Base-by-base conservation (phyloP, 202 grass and related monocot species). In the Schoenoplectus triqueter region DNA sequence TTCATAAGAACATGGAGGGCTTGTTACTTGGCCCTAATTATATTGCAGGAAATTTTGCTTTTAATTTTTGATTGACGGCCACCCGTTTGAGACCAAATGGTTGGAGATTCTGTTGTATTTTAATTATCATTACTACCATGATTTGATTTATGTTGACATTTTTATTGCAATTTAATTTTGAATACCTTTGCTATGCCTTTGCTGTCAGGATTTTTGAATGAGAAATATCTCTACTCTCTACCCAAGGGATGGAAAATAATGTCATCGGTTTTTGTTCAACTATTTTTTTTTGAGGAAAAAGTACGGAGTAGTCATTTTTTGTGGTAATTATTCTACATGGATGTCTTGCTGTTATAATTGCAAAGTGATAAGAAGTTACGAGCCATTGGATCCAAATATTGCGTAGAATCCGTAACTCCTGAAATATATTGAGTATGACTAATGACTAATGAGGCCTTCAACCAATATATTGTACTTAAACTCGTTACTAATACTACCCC, bases 1-100 rank as follows among this genome's bases (percentile, higher is more conserved):
- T 42, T 77, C 55, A 6, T 7, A 70, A 66, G 46, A 81, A 64
- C 86, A 89, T 81, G 67, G 82, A 45, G 70, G 51, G 3, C 21
- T 66, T 3, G 79, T 78, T 52, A 70, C 40, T 78, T 50, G 41
- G 63, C 44, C 82, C 62, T 13, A 75, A 20, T 73, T 56, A 80
- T 81, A 52, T 46, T 50, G 59, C 7, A 59, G 2, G 57, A 65
- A 81, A 48, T 42, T 66, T 82, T 66, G 44, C 31, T 18, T 60
- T 66, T 7, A 20, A 64, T 75, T 75, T 75, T 74, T 75, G 20
- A 39, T 75, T 54, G n/a, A 18, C 11, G 50, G 56, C 22, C 48
- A 31, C 4, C 72, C 56, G 5, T 64, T 64, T 66, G 21, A 17
- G 22, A 80, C 77, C 39, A 8, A 47, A 80, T 17, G 60, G 64